phyloP scores from a whole-genome alignment of 805 yeast species.

The Candida ponderosae region DNA sequence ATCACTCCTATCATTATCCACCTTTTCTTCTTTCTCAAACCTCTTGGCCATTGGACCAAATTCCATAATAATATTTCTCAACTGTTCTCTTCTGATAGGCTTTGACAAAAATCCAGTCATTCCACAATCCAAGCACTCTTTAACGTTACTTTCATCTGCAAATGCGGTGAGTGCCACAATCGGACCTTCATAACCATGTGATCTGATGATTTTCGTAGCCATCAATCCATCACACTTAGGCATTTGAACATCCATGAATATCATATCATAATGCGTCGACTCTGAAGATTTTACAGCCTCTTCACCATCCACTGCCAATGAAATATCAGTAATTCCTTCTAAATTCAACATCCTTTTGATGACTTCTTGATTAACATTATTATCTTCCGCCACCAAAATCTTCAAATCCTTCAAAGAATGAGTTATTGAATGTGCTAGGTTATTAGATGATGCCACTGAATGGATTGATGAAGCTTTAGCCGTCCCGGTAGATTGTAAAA shows the following conservation, averaged over 20 bases:
- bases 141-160: constrained; percentile 87
- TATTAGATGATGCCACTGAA: constrained; percentile 1
- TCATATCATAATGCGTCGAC: constrained; percentile 49
- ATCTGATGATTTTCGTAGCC: constrained; percentile 71
- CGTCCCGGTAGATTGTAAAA: constrained; percentile 31
- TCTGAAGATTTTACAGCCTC: constrained; percentile 53
- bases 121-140: constrained; percentile 80
- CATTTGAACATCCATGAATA: constrained; percentile 98
- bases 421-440: neutral
- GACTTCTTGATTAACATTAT: constrained; percentile 89
- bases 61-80: constrained; percentile 43
- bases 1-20: too few relatives aligned
- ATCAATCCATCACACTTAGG: constrained; percentile 85
- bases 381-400: constrained; percentile 90
- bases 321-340: constrained; percentile 69
- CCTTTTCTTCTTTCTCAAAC: neutral
- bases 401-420: constrained; percentile 17
- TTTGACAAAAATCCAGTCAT: constrained; percentile 89
- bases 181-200: constrained; percentile 55
- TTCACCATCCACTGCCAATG: constrained; percentile 82
- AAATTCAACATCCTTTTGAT: constrained; percentile 79
- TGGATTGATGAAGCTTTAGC: constrained; percentile 22
- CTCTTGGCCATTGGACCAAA: constrained; percentile 12
- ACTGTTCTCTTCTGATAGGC: constrained; percentile 69
- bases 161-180: constrained; percentile 93